Percentiles rank a stretch among this genome's conserved stretches.
phyloP scores from a whole-genome alignment of 1,284 basidiomycete genomes.

The Mycocalia duriaeana region DNA sequence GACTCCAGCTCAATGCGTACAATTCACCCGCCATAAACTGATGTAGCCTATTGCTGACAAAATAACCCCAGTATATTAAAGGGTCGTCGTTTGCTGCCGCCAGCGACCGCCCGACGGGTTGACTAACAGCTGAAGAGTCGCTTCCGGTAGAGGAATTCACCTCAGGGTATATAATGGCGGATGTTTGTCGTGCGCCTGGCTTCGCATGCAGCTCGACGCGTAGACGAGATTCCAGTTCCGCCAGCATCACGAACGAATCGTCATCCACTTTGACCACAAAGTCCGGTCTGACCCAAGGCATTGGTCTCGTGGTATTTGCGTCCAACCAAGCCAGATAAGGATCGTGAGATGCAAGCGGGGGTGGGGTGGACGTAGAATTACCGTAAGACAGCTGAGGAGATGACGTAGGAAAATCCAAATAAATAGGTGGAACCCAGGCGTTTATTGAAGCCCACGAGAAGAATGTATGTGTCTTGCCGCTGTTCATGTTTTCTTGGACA shows the following conservation, averaged over 20 bases:
- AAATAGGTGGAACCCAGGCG: conserved; percentile 85
- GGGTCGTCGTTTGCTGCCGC: conserved; percentile 40
- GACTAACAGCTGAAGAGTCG: not conserved
- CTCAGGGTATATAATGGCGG: not conserved
- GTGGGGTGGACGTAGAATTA: conserved; percentile 46
- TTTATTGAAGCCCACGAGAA: conserved; percentile 88
- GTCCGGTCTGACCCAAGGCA: conserved; percentile 76
- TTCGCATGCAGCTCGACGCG: conserved; percentile 64
- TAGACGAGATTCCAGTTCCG: conserved; percentile 84
- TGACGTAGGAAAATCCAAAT: conserved; percentile 37
- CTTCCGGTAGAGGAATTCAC: not conserved
- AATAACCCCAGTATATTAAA: conserved; percentile 91
- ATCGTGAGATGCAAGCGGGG: conserved; percentile 63
- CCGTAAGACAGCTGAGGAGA: conserved; percentile 56
- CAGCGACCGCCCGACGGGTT: too few relatives aligned
- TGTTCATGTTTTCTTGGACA: conserved; percentile 87
- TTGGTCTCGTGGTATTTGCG: conserved; percentile 33
- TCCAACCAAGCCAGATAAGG: conserved; percentile 53
- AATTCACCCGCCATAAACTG: conserved; percentile 95
- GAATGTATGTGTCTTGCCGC: conserved; percentile 81
- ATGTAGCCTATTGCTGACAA: conserved; percentile 86
- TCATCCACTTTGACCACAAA: conserved; percentile 92
- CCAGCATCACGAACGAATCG: conserved; percentile 90
- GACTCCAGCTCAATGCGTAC: conserved; percentile 86
- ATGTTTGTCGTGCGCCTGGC: conserved; percentile 8